A percentile compares a stretch with the other conserved stretches of the same genome.
phyloP scores from a whole-genome alignment of 2,329 filamentous ascomycete species.

The Aspergillus nomiae region DNA sequence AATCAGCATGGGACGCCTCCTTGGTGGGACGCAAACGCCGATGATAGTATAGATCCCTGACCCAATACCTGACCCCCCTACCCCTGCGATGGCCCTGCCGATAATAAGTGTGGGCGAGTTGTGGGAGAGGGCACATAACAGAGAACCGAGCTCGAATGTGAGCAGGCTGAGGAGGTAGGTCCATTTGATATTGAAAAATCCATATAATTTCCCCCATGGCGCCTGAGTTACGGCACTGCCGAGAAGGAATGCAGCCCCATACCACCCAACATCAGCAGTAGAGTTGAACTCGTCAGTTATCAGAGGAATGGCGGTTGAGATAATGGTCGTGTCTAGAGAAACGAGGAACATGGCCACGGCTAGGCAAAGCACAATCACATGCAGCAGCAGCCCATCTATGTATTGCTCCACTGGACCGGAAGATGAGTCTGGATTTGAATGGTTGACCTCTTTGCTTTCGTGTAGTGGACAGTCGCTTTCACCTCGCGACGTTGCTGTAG shows the following conservation, averaged over 20 bases:
- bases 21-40: neutral
- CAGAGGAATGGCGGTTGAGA: constrained; percentile 32
- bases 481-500: neutral
- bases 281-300: constrained; percentile 46
- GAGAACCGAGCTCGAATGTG: constrained; percentile 33
- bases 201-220: constrained; percentile 49
- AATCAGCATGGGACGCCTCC: neutral
- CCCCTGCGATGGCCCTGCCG: constrained; percentile 4
- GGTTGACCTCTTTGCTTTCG: neutral
- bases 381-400: neutral
- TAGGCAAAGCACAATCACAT: neutral
- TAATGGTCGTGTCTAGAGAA: constrained; percentile 5
- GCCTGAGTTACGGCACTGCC: constrained; percentile 31
- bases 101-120: constrained; percentile 2
- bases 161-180: constrained; percentile 31
- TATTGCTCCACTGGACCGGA: neutral
- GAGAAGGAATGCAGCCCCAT: constrained; percentile 43
- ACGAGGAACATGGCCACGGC: constrained; percentile 1
- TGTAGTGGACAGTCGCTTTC: neutral
- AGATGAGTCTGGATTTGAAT: neutral
- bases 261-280: constrained; percentile 24
- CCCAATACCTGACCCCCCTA: neutral
- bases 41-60: constrained; percentile 1
- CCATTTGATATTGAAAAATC: constrained; percentile 37
- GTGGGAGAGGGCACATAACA: constrained; percentile 9